Evolutionary conservation across 1,139 yeast species (phyloP), one percentile per base, ranked within the genome.

Genomic region (Suhomyces taliae): DNA sequence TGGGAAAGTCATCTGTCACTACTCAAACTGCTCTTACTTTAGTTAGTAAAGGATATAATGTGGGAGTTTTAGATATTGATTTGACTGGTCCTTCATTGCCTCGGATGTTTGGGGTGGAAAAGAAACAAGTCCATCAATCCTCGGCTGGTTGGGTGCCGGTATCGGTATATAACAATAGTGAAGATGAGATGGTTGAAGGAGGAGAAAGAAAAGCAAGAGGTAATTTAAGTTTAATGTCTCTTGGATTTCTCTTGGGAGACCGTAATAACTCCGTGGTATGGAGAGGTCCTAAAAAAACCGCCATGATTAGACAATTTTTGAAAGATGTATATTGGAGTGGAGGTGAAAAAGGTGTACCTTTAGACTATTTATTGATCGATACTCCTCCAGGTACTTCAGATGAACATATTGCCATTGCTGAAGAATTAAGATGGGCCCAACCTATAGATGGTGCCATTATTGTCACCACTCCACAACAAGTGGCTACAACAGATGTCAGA

Each of bases 371-470:
- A 47, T 70, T 95, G 38, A 91, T 95, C 8, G 99, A 95, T 61
- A 93, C 99, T 0, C 99, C 99, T 0, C 99, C 99, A 0, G 99
- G 99, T 0, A 93, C 99, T 0, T 87, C 96, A 0, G 99, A 95
- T 65, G 99, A 95, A 65, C 99, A 95, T 66, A 93, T 95, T 39
- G 91, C 97, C 3, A 86, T 95, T 31, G 98, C 97, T 2, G 98
- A 95, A 64, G 95, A 90, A 62, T 74, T 93, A 43, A 69, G 88
- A 49, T 79, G 72, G 60, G 78, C 79, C 4, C 64, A 64, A 37
- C 78, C 78, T 3, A 61, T 72, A 4, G 79, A 74, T 48, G 80
- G 80, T 0, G 80, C 80, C 24, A 67, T 75, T 3, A 72, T 75
- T 2, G 80, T 75, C 27, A 75, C 79, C 12, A 75, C 80, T 0